Evolutionary conservation across 2,329 filamentous ascomycete genomes (phyloP), one percentile per base, ranked within the genome.

Genomic region (Aspergillus tamarii): DNA sequence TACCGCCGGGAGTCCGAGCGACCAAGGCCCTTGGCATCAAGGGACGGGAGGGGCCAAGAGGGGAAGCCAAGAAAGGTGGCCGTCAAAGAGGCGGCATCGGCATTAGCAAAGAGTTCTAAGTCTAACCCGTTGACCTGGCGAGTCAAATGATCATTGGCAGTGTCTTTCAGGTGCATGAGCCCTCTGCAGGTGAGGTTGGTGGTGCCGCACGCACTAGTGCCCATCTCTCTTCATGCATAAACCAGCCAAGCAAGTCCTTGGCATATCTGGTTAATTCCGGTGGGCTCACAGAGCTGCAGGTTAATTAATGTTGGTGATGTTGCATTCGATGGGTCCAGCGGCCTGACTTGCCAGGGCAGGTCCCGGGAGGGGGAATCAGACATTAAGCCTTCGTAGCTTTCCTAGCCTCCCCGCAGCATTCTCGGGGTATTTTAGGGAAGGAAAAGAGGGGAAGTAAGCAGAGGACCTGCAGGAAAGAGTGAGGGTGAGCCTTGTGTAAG

Each of bases 1-100:
- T 56, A 45, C 63, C 63, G 63, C 60, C 61, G 63, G 63, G 39
- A 55, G 63, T 65, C 63, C 63, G 63, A 64, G 39, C 21, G 16
- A 21, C 34, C 14, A 57, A 39, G 52, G 36, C 16, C 8, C 61
- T 63, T 65, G 53, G 60, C 63, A 63, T 53, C 32, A 62, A 63
- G 45, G 41, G 28, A 62, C 55, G 23, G 54, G 23, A 61, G 36
- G 41, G 46, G 48, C 48, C 26, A 52, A 52, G 48, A 52, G 48
- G 50, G 34, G 48, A 46, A 39, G 43, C 26, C 48, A 34, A 55
- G 58, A 55, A 46, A 48, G 39, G 28, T 32, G 48, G 36, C 14
- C 32, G 28, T 21, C 19, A 34, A 28, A 12, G 41, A 46, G 36
- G 26, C 23, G 39, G 36, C 12, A 39, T 41, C 46, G 52, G 23